Evolutionary conservation across 1,139 yeast genomes (phyloP).

Genomic region (Magnusiomyces sp.): DNA sequence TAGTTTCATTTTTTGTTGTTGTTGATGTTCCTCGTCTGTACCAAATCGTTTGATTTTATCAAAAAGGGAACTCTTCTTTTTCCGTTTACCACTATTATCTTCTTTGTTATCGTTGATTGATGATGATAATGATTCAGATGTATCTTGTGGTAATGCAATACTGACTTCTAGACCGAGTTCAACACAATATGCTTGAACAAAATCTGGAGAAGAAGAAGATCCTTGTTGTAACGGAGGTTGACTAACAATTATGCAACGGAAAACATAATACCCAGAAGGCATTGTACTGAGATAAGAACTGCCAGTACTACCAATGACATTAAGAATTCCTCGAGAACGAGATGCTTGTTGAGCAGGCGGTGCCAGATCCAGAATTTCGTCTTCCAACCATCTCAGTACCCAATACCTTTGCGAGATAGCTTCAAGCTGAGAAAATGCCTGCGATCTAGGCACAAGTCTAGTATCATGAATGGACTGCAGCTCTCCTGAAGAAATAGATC

Average conservation of each 20-base stretch:
- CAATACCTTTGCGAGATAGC: constrained; percentile 15
- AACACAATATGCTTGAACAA: constrained; percentile 24
- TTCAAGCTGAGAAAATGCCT: constrained; percentile 4
- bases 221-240: too few relatives aligned
- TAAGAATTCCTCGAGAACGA: background rate
- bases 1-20: background rate
- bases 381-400: constrained; percentile 17
- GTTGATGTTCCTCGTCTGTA: background rate
- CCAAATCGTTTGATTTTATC: background rate
- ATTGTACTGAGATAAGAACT: too few relatives aligned
- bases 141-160: constrained; percentile 10
- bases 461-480: constrained; percentile 2
- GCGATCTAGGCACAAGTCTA: background rate
- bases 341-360: background rate
- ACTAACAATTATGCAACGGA: too few relatives aligned
- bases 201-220: constrained; percentile 20
- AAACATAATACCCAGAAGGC: too few relatives aligned
- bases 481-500: background rate
- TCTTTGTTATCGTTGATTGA: too few relatives aligned
- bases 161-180: constrained; percentile 24
- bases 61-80: background rate
- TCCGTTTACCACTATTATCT: background rate
- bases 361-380: constrained; percentile 18
- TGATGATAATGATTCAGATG: too few relatives aligned
- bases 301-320: background rate